Evolutionary conservation across 768 basidiomycete species (phyloP).

Genomic region (Calocybe indica): DNA sequence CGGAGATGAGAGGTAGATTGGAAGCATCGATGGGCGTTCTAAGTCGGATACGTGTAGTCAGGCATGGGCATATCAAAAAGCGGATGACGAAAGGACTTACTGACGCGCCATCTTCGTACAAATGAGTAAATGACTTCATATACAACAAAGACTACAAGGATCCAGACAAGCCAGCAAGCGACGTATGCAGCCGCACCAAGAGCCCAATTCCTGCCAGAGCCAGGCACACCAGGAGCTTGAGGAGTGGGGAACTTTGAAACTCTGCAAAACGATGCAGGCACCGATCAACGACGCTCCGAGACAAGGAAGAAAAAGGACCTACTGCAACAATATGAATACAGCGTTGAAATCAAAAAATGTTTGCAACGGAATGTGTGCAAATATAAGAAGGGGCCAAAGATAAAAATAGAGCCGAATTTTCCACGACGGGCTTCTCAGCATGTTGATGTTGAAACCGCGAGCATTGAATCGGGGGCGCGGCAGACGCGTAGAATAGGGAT

Average conservation of each 20-base stretch:
- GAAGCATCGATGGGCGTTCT: conserved; percentile 82
- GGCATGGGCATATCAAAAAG: conserved; percentile 10
- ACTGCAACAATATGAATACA: conserved; percentile 80
- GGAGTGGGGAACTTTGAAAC: conserved; percentile 73
- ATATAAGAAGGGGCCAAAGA: conserved; percentile 61
- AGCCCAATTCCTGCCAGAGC: conserved; percentile 75
- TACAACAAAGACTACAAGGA: conserved; percentile 63
- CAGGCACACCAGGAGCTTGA: conserved; percentile 58
- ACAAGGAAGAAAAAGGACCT: conserved; percentile 28
- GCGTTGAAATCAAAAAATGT: conserved; percentile 89
- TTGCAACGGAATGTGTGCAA: conserved; percentile 71
- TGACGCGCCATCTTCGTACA: conserved; percentile 68
- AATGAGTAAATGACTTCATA: conserved; percentile 80
- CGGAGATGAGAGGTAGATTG: conserved; percentile 78
- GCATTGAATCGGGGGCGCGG: conserved; percentile 64
- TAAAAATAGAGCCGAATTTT: conserved; percentile 58
- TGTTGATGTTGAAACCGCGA: conserved; percentile 59
- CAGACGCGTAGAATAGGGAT: conserved; percentile 34
- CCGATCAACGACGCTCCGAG: neutral
- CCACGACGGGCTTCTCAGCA: conserved; percentile 55
- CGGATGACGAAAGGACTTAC: conserved; percentile 40
- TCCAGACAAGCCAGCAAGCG: conserved; percentile 74
- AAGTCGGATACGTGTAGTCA: conserved; percentile 2
- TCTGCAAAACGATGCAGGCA: conserved; percentile 56
- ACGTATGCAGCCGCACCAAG: conserved; percentile 80